These are phyloP conservation scores for Thalassiosira hispida DNA, from an alignment of 352 stramenopile genomes.

Conservation along the genomic window DNA sequence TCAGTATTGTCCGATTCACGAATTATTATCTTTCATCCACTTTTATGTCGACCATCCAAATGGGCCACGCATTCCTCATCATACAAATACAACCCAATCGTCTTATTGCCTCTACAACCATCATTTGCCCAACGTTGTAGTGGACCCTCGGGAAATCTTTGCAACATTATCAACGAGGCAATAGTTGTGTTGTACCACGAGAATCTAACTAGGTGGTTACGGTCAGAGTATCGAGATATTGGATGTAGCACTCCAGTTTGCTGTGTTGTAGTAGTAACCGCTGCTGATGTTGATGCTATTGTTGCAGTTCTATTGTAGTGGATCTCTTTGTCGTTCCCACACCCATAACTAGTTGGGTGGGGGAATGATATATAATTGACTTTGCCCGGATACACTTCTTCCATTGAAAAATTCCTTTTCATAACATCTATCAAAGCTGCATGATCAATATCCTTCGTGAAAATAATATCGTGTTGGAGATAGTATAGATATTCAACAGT, in stretches of 20 bases:
- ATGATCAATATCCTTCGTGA: slow-evolving; percentile 24
- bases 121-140: slow-evolving; percentile 3
- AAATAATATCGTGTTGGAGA: slow-evolving; percentile 40
- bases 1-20: no score
- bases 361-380: slow-evolving; percentile 24
- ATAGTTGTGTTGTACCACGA: slow-evolving; percentile 36
- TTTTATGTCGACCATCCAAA: slow-evolving; percentile 34
- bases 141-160: slow-evolving; percentile 19
- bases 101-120: background rate
- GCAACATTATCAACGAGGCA: slow-evolving; percentile 10
- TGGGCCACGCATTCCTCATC: slow-evolving; percentile 8
- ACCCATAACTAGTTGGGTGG: background rate
- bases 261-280: no score
- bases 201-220: slow-evolving; percentile 38
- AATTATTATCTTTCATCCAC: no score
- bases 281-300: no score
- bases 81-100: slow-evolving; percentile 31
- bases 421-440: slow-evolving; percentile 13
- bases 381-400: slow-evolving; percentile 6
- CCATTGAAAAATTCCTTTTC: no score
- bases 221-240: background rate
- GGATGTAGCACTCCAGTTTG: no score
- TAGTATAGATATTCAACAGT: slow-evolving; percentile 26
- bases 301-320: background rate
- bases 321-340: slow-evolving; percentile 9